Evolutionary conservation across 768 basidiomycete species (phyloP).

Genomic region (Amyloporia xantha): DNA sequence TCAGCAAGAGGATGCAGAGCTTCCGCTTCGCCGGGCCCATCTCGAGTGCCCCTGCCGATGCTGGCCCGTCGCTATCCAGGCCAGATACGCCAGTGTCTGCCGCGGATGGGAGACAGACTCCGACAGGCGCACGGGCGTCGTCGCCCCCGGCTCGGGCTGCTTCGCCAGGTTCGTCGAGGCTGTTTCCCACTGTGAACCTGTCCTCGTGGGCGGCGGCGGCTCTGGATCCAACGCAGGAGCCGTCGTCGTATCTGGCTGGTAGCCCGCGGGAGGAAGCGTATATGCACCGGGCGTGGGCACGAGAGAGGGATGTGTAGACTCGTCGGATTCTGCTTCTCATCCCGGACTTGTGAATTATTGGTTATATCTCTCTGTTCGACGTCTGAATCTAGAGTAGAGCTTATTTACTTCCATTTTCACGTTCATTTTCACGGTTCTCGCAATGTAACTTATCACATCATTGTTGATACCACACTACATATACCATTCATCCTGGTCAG

Average conservation of each 20-base stretch:
- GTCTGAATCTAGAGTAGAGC: background rate
- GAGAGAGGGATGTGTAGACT: constrained; percentile 8
- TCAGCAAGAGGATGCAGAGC: constrained; percentile 25
- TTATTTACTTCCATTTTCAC: background rate
- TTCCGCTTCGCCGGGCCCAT: constrained; percentile 24
- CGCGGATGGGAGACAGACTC: constrained; percentile 1
- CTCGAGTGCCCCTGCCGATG: constrained; percentile 20
- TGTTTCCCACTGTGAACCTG: constrained; percentile 25
- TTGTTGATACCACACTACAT: background rate
- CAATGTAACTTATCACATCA: background rate
- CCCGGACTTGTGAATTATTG: no score
- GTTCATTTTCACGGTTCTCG: background rate
- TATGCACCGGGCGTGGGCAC: constrained; percentile 12
- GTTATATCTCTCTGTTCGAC: background rate
- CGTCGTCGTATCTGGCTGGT: constrained; percentile 6
- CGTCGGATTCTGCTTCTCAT: no score
- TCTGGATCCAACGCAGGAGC: constrained; percentile 4
- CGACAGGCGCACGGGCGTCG: constrained; percentile 4
- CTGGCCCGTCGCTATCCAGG: constrained; percentile 8
- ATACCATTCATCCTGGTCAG: no score
- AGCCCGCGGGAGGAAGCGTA: constrained; percentile 16
- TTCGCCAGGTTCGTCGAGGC: constrained; percentile 18
- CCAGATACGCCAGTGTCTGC: constrained; percentile 8
- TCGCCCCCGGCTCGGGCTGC: constrained; percentile 19
- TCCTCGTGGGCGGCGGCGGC: constrained; percentile 28